Evolutionary conservation across 1,139 yeast genomes (phyloP).

Genomic region (Geotrichum aggregatum): DNA sequence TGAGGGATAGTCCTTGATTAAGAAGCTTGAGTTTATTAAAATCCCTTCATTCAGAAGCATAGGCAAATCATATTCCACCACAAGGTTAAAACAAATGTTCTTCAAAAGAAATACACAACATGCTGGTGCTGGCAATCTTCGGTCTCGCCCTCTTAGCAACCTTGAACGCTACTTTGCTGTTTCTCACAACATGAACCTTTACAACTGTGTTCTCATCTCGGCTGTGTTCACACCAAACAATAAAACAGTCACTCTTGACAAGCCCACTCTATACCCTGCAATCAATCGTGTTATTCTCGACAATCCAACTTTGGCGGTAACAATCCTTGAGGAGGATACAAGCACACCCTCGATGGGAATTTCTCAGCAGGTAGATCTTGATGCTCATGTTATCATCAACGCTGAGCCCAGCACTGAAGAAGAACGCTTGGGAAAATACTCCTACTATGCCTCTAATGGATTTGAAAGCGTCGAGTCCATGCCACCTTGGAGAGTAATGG

Average conservation of each 20-base stretch:
- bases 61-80: too few relatives aligned
- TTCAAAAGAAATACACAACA: too few relatives aligned
- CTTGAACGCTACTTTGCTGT: not conserved
- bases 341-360: not conserved
- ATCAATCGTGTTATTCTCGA: not conserved
- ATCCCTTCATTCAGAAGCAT: too few relatives aligned
- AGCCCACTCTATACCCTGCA: constrained; percentile 1
- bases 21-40: too few relatives aligned
- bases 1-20: too few relatives aligned
- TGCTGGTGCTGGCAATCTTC: too few relatives aligned
- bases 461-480: constrained; percentile 3
- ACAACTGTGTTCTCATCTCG: not conserved
- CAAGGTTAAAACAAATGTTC: too few relatives aligned
- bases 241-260: constrained; percentile 3
- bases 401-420: constrained; percentile 1
- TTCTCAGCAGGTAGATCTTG: not conserved
- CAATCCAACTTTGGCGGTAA: constrained; percentile 1
- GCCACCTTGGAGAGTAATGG: constrained; percentile 16
- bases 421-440: constrained; percentile 1
- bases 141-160: not conserved
- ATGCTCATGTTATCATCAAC: too few relatives aligned
- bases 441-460: too few relatives aligned
- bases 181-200: not conserved
- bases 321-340: not conserved
- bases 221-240: not conserved